A percentile compares a stretch with the other conserved stretches of the same genome.
Evolutionary conservation across 805 yeast genomes (phyloP).

Genomic region (Phaffomyces antillensis): DNA sequence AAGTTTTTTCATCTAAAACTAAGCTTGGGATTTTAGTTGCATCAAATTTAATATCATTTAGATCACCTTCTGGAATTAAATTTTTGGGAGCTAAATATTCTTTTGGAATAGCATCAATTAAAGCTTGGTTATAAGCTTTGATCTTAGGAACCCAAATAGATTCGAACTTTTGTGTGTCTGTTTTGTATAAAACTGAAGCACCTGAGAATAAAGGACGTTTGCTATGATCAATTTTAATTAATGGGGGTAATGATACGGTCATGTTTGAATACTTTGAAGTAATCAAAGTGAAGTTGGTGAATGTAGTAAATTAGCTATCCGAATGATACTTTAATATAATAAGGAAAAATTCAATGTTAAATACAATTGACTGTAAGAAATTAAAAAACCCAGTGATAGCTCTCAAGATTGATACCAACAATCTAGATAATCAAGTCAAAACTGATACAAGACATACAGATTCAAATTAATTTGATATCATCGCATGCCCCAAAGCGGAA

Average conservation of each 20-base stretch:
- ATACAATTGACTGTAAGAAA: too few relatives aligned
- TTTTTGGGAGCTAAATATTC: slow-evolving; percentile 17
- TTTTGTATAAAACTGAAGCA: slow-evolving; percentile 5
- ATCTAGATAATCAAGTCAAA: too few relatives aligned
- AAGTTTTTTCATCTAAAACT: slow-evolving; percentile 13
- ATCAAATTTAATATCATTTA: slow-evolving; percentile 16
- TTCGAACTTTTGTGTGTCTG: slow-evolving; percentile 14
- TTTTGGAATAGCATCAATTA: slow-evolving; percentile 16
- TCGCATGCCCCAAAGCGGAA: too few relatives aligned
- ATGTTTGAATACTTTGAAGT: too few relatives aligned
- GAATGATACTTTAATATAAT: too few relatives aligned
- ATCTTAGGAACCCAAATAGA: slow-evolving; percentile 21
- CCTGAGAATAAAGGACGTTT: slow-evolving; percentile 10
- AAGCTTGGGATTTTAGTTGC: slow-evolving; percentile 18
- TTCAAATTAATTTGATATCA: too few relatives aligned
- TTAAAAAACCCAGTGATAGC: too few relatives aligned
- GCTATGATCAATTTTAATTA: slow-evolving; percentile 12
- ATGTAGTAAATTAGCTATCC: too few relatives aligned
- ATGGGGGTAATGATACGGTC: background rate
- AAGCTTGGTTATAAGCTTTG: slow-evolving; percentile 16
- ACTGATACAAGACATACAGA: too few relatives aligned
- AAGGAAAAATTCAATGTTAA: too few relatives aligned
- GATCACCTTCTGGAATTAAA: slow-evolving; percentile 14
- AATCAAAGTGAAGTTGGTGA: too few relatives aligned
- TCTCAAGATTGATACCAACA: too few relatives aligned